Evolutionary conservation across 1,139 yeast genomes (phyloP), one percentile per base, ranked within the genome.

Genomic region (Saccharomycopsis phalli): DNA sequence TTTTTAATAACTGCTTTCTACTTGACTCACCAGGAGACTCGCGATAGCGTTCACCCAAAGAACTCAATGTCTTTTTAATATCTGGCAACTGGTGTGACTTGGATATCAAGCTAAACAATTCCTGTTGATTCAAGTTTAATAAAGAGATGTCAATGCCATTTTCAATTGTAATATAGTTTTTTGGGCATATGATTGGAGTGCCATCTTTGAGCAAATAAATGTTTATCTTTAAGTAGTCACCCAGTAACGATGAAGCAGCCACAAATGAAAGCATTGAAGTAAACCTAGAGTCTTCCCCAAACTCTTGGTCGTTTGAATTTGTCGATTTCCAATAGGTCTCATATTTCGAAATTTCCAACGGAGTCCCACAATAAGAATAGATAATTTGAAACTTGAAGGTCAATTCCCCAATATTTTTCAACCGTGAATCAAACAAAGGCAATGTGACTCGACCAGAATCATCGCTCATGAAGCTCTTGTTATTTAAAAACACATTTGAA

Each of bases 321-420:
- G 94, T 82, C 1, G 94, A 79, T 60, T 88, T 91, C 98, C 98
- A 91, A 60, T 91, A 91, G 0, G 97, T 88, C 54, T 88, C 96
- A 56, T 84, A 88, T 61, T 87, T 84, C 4, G 95, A 79, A 32
- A 94, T 83, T 58, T 88, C 97, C 42, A 91, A 65, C 7, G 94
- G 80, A 11, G 68, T 69, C 3, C 96, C 96, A 3, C 81, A 69
- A 58, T 81, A 91, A n/a, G 98, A 97, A 56, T 78, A 77, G 42
- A 91, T 84, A 5, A 91, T 74, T 52, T 86, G 93, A 61, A 78
- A 87, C 47, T 76, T 74, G 59, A 88, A 81, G 28, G 70, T 71
- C 31, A 91, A 61, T 46, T 80, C 83, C 11, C 98, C 98, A 44
- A 88, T 80, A 42, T 82, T 78, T 52, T 83, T 76, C 51, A 91